These are phyloP conservation scores for Nicotiana tabacum DNA, from an alignment of 257 asterid genomes.

Conservation along the genomic window DNA sequence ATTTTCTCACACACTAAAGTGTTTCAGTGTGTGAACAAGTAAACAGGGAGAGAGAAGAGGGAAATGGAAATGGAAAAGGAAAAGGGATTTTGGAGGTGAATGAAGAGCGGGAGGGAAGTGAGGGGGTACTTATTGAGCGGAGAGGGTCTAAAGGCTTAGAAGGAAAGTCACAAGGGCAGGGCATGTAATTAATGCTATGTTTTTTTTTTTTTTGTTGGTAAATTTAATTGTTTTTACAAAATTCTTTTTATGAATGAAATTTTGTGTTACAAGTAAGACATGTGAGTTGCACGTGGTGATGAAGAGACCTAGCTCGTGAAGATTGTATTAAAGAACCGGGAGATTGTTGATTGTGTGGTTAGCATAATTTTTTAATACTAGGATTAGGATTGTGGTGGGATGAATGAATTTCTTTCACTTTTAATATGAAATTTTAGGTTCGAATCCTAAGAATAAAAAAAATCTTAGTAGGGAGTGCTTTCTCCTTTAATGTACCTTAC, in stretches of 20 bases:
- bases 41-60: constrained; percentile 13
- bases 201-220: not conserved
- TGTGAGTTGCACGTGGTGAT: not conserved
- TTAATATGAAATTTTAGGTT: too few relatives aligned
- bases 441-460: too few relatives aligned
- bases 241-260: not conserved
- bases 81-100: constrained; percentile 15
- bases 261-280: constrained; percentile 5
- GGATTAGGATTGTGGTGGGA: too few relatives aligned
- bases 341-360: not conserved
- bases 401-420: too few relatives aligned
- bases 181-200: constrained; percentile 20
- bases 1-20: not conserved
- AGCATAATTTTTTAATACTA: not conserved
- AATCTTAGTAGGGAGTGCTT: too few relatives aligned
- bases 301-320: not conserved
- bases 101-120: constrained; percentile 35
- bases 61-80: not conserved
- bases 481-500: too few relatives aligned
- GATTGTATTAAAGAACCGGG: not conserved
- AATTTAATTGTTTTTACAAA: not conserved
- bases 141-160: not conserved
- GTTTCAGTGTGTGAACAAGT: not conserved
- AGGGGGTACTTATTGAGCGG: constrained; percentile 47
- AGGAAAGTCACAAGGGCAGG: constrained; percentile 18